Conservation (phyloP, 306 rosid genomes). For the Quercus engelmannii region DNA sequence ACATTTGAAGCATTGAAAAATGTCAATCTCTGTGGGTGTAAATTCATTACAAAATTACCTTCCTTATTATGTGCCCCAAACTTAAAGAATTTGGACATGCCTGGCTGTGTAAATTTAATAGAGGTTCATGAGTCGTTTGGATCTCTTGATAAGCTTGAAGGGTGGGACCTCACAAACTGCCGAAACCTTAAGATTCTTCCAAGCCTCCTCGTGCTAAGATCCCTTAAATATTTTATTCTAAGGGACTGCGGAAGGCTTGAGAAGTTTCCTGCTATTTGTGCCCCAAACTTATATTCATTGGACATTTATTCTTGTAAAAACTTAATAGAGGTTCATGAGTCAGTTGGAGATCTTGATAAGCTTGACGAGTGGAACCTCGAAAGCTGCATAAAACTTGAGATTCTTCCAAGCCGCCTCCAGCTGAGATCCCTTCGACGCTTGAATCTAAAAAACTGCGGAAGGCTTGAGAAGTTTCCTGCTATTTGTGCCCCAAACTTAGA, state of each 20-base stretch:
- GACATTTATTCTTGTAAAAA: not conserved
- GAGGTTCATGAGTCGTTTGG: slow-evolving; percentile 9
- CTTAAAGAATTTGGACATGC: not conserved
- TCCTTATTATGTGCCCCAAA: not conserved
- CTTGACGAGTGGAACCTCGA: accelerated
- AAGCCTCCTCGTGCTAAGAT: accelerated
- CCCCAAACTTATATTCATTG: not conserved
- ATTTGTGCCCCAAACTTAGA: slow-evolving; percentile 2
- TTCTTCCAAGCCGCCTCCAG: no score
- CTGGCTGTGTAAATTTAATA: slow-evolving; percentile 1
- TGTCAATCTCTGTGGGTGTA: not conserved
- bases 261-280: not conserved
- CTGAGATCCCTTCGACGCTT: accelerated
- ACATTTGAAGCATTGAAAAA: not conserved
- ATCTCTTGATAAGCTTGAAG: not conserved
- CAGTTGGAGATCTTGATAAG: slow-evolving; percentile 8
- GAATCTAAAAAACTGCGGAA: accelerated
- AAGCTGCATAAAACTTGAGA: no score
- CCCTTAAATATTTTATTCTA: no score
- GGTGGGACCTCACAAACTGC: accelerated
- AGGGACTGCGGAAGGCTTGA: accelerated
- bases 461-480: no score
- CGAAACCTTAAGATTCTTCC: no score
- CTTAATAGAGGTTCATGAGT: slow-evolving; percentile 5
- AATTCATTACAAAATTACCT: not conserved